Base-by-base conservation (phyloP, 352 stramenopile species). In the Phytophthora gonapodyides region DNA sequence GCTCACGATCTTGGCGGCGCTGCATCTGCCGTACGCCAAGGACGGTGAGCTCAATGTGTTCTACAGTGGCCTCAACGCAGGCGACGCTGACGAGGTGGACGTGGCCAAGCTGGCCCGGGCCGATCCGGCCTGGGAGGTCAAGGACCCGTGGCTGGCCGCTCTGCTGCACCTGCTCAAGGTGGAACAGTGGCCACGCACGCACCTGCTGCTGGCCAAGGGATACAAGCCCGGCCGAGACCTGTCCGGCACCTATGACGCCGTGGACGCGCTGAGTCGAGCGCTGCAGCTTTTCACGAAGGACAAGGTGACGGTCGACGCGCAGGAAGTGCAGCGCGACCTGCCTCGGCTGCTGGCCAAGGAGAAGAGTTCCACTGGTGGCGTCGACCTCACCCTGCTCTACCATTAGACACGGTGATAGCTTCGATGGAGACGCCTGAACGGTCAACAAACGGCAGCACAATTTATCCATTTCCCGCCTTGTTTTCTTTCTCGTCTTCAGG, bases 11-110 rank as follows among this genome's bases (percentile, higher is more conserved):
- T 45, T 87, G 17, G 78, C 71, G 35, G 67, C 82, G 19, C 55
- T 89, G 48, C 78, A 91, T 53, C 58, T 91, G 36, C 78, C 82
- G 19, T 76, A 87, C 61, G 82, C 79, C 50, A 82, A 87, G 45
- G 63, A 76, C 6, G 34, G 53, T 40, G 56, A 44, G 44, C 63
- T 64, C 31, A 80, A 72, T 33, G 78, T 88, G 9, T 89, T 86
- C 55, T 60, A 78, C 34, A 63, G 64, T 16, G 38, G 57, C 12
- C 44, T 85, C 7, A 73, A 71, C 44, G 61, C 24, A 24, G 46
- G 48, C 16, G 27, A 36, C 5, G 24, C 31, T 21, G 31, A 21
- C 12, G 33, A 34, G 7, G 8, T 46, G 16, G 24, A 58, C 1
- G 27, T 65, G 13, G 11, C 56, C 12, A 43, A 33, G 8, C 24